phyloP scores from a whole-genome alignment of 2,329 filamentous ascomycete genomes.

The Berkeleyomyces rouxiae region DNA sequence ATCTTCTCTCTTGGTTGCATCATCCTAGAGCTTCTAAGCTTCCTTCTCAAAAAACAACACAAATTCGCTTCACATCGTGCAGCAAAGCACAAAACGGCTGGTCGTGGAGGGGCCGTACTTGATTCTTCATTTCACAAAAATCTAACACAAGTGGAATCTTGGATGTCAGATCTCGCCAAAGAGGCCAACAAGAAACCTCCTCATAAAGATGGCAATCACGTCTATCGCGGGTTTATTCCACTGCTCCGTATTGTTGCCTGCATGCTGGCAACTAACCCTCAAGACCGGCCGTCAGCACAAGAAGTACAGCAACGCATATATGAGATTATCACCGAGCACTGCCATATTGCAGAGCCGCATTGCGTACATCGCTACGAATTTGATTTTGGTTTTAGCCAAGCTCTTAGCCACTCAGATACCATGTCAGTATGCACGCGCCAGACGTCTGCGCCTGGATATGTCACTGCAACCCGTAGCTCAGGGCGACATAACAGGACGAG shows the following conservation, averaged over 20 bases:
- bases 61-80: slow-evolving; percentile 51
- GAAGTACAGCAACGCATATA: slow-evolving; percentile 38
- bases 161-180: slow-evolving; percentile 46
- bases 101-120: slow-evolving; percentile 41
- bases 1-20: slow-evolving; percentile 59
- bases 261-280: slow-evolving; percentile 37
- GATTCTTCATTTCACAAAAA: slow-evolving; percentile 62
- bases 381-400: slow-evolving; percentile 19
- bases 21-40: slow-evolving; percentile 53
- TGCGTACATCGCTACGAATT: slow-evolving; percentile 34
- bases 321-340: slow-evolving; percentile 32
- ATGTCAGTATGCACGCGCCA: slow-evolving; percentile 15
- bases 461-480: neutral
- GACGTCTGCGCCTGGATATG: slow-evolving; percentile 15
- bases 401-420: slow-evolving; percentile 12
- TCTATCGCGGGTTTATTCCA: slow-evolving; percentile 35
- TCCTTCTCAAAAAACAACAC: slow-evolving; percentile 49
- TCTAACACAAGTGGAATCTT: slow-evolving; percentile 48
- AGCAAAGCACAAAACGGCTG: slow-evolving; percentile 43
- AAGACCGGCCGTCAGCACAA: slow-evolving; percentile 34
- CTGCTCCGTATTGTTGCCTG: slow-evolving; percentile 34
- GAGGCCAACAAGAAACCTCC: slow-evolving; percentile 35
- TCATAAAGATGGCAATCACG: slow-evolving; percentile 24
- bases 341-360: slow-evolving; percentile 33
- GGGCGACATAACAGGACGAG: slow-evolving; percentile 19